Conservation (phyloP, 1,284 basidiomycete genomes). For the Trametes hirsuta region DNA sequence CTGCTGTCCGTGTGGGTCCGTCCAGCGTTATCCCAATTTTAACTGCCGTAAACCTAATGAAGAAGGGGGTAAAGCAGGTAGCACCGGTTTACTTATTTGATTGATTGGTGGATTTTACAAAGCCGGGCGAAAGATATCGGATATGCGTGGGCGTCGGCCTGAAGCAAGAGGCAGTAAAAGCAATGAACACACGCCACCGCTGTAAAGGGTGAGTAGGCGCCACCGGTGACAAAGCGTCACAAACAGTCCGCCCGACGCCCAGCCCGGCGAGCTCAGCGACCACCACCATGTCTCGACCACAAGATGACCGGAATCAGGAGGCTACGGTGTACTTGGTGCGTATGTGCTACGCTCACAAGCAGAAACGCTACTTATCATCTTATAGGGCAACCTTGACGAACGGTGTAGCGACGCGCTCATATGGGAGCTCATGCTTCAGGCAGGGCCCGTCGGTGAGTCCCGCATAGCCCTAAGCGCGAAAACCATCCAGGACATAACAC, state of each 20-base stretch:
- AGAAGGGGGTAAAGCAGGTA: neutral
- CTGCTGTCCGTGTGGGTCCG: too few relatives aligned
- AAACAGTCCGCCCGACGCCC: conserved; percentile 12
- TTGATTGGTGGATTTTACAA: neutral
- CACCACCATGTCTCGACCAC: conserved; percentile 73
- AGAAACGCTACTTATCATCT: neutral
- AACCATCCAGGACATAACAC: conserved; percentile 6
- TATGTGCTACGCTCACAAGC: neutral
- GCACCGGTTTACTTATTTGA: neutral
- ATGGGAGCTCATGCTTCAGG: conserved; percentile 99
- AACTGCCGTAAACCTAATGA: too few relatives aligned
- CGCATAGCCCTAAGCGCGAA: neutral
- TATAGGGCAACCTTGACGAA: conserved; percentile 96
- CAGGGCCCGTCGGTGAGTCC: conserved; percentile 90
- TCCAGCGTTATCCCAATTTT: too few relatives aligned
- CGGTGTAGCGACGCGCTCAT: conserved; percentile 91
- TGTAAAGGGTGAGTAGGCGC: conserved; percentile 8
- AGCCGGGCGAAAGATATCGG: neutral
- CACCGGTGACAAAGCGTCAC: conserved; percentile 19
- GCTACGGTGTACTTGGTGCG: conserved; percentile 91
- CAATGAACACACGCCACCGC: neutral
- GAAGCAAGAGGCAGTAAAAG: neutral
- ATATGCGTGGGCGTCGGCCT: neutral
- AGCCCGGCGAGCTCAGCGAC: conserved; percentile 17
- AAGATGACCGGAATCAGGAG: conserved; percentile 94